Base-by-base conservation (phyloP, 768 basidiomycete genomes). In the Podaxis sp. region DNA sequence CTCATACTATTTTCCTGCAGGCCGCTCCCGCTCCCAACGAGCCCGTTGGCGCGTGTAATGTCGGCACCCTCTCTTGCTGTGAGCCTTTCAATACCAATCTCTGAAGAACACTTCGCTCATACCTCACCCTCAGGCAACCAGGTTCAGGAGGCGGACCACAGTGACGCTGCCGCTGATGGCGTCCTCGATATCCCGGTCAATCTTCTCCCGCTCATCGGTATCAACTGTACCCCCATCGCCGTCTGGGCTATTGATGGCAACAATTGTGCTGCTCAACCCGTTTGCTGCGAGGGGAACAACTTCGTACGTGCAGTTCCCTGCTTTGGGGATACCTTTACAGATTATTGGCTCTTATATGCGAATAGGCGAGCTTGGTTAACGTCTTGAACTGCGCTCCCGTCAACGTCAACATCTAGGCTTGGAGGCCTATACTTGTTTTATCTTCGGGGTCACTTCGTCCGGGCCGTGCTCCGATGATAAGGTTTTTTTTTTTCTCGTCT, bases 1-100 rank as follows among this genome's bases (percentile, higher is more conserved):
- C 1, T 7, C 21, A 25, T 25, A 4, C 16, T 42, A 38, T 2
- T 35, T 32, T 21, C n/a, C 36, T 40, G 36, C 18, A 60, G 53
- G 53, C 59, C 18, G 44, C 23, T 37, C 59, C 59, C 5, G 36
- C 59, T 18, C 18, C 32, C 23, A 16, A 10, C 11, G 14, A 37
- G 11, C 50, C 36, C n/a, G 18, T 13, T 5, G 40, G 52, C 5
- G 28, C 47, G 14, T 61, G 59, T 53, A 55, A 48, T n/a, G 47
- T 61, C 44, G 59, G 59, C 52, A 23, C 47, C 18, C 5, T 61
- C 1, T 27, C 25, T 27, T 61, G 59, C 44, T 61, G 59, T 61
- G 25, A 36, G 59, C 23, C 18, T 5, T 13, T 28, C 18, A 23
- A 11, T 23, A 14, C 28, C 23, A 35, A 9, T 48, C 23, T 18